Evolutionary conservation across 352 stramenopile species (phyloP).

Genomic region (Globisporangium yorkense): DNA sequence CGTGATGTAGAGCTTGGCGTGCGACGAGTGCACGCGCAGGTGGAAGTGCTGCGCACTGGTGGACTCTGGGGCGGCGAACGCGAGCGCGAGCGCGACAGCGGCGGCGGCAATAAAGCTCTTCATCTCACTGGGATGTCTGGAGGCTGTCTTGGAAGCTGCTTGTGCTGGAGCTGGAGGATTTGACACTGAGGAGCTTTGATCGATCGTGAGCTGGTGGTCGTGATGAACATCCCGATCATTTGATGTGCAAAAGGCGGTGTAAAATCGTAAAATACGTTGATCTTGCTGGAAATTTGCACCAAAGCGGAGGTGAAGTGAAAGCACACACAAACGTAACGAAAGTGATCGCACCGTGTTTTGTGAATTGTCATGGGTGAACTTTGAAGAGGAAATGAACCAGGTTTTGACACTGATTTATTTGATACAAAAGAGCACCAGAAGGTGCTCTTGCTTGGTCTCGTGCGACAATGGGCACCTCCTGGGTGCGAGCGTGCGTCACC

Average conservation of each 20-base stretch:
- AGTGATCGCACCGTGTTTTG: neutral
- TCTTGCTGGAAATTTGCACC: too few relatives aligned
- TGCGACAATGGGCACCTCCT: neutral
- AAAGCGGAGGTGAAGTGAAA: too few relatives aligned
- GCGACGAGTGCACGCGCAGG: slow-evolving; percentile 20
- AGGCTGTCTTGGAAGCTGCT: neutral
- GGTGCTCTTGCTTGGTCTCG: neutral
- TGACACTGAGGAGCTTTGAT: neutral
- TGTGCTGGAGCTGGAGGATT: slow-evolving; percentile 2
- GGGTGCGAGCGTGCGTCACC: neutral
- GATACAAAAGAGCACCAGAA: neutral
- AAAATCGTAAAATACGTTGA: too few relatives aligned
- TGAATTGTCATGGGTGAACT: neutral
- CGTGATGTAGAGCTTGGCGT: slow-evolving; percentile 51
- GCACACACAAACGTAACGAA: too few relatives aligned
- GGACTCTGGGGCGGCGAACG: slow-evolving; percentile 11
- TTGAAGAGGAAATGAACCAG: neutral
- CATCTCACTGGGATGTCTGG: neutral
- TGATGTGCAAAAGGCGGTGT: too few relatives aligned
- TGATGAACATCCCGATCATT: too few relatives aligned
- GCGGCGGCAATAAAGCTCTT: slow-evolving; percentile 5
- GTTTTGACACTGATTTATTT: slow-evolving; percentile 13
- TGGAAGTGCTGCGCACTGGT: slow-evolving; percentile 28
- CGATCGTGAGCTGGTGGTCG: too few relatives aligned
- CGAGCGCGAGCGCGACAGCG: slow-evolving; percentile 6